Conservation (phyloP, 805 yeast species). For the Candida germanica region DNA sequence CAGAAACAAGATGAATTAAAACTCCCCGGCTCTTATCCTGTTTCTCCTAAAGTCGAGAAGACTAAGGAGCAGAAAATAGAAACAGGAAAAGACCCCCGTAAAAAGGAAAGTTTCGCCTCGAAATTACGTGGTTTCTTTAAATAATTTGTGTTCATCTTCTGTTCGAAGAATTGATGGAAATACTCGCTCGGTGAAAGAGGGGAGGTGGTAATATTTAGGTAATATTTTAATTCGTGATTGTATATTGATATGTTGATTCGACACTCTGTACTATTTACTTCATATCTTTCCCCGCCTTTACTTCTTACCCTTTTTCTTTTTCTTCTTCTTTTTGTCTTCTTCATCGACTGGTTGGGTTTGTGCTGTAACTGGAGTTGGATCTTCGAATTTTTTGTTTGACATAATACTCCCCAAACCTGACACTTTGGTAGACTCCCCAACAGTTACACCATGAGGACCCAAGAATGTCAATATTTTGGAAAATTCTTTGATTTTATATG, state of each 20-base stretch:
- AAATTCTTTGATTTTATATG: slow-evolving; percentile 68
- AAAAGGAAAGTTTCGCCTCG: slow-evolving; percentile 26
- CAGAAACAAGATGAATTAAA: slow-evolving; percentile 10
- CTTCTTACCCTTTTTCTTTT: slow-evolving; percentile 32
- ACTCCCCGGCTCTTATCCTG: slow-evolving; percentile 6
- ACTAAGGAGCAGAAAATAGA: neutral
- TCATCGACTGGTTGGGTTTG: slow-evolving; percentile 11
- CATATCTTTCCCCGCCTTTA: slow-evolving; percentile 10
- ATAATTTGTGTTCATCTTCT: slow-evolving; percentile 7
- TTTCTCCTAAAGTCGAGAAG: slow-evolving; percentile 16
- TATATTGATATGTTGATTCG: neutral
- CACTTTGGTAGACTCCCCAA: slow-evolving; percentile 9
- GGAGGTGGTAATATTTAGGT: too few species aligned
- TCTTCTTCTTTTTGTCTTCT: slow-evolving; percentile 21
- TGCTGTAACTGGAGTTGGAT: slow-evolving; percentile 5
- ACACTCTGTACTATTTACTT: slow-evolving; percentile 1
- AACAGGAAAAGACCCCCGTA: slow-evolving; percentile 7
- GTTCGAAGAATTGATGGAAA: too few species aligned
- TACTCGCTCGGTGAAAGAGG: neutral
- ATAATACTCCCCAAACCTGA: slow-evolving; percentile 40
- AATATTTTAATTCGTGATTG: neutral
- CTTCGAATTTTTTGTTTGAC: slow-evolving; percentile 35
- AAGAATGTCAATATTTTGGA: slow-evolving; percentile 68
- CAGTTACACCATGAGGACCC: slow-evolving; percentile 63
- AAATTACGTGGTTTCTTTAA: slow-evolving; percentile 33